phyloP scores from a whole-genome alignment of 192 early-diverging fungal genomes.

The Hyaloraphidium curvatum region DNA sequence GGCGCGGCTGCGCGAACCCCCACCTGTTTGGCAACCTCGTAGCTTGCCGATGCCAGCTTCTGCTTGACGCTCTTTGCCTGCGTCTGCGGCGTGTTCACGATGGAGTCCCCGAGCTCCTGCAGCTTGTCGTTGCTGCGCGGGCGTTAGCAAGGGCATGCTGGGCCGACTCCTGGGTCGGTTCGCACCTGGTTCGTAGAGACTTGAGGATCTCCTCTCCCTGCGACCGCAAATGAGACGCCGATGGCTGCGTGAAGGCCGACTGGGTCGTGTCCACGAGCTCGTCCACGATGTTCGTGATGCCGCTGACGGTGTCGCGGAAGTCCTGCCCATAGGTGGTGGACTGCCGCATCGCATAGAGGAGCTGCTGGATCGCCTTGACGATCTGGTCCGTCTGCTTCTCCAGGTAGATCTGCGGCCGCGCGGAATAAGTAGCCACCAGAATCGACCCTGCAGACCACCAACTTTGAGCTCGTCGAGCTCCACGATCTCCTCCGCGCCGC shows the following conservation, averaged over 20 bases:
- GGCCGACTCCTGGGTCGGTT: no score
- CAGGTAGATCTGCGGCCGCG: constrained; percentile 33
- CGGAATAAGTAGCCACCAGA: background rate
- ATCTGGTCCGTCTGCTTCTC: constrained; percentile 53
- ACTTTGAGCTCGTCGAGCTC: constrained; percentile 16
- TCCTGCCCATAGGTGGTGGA: constrained; percentile 22
- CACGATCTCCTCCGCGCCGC: background rate
- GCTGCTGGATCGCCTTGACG: constrained; percentile 55
- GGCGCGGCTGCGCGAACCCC: no score
- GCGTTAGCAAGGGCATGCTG: no score
- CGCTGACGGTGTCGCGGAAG: constrained; percentile 29
- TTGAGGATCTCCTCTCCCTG: constrained; percentile 37
- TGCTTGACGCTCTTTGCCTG: constrained; percentile 51
- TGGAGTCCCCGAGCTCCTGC: constrained; percentile 31
- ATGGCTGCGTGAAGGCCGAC: constrained; percentile 20
- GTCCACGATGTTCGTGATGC: constrained; percentile 37
- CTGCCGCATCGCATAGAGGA: constrained; percentile 41
- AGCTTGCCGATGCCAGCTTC: constrained; percentile 56
- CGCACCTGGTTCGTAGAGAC: constrained; percentile 25
- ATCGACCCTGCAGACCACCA: background rate
- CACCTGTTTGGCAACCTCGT: constrained; percentile 65
- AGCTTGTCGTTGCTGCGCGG: constrained; percentile 29
- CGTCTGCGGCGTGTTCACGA: constrained; percentile 21
- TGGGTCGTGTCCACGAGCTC: constrained; percentile 30
- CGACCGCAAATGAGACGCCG: constrained; percentile 12